Percentiles rank a stretch among this genome's conserved stretches.
Evolutionary conservation across 148 eudicot genomes (phyloP).

Genomic region (Cornus florida): DNA sequence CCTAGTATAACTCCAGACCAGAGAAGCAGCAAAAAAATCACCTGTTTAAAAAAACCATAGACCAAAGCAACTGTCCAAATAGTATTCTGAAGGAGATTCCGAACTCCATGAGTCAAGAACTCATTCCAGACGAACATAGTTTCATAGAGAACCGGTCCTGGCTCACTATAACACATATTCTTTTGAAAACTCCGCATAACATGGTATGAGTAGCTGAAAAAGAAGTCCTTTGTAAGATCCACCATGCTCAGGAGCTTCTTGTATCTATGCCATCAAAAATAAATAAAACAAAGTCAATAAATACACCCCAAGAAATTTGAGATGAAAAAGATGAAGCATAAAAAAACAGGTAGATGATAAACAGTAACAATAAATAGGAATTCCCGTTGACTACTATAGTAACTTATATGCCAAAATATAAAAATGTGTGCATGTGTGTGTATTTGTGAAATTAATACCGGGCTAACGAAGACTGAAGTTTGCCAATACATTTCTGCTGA

Average conservation of each 20-base stretch:
- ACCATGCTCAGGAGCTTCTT: constrained; percentile 90
- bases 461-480: neutral
- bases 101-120: constrained; percentile 72
- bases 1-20: neutral
- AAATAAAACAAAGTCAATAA: constrained; percentile 5
- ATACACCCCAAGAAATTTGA: neutral
- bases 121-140: constrained; percentile 99
- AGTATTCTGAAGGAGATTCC: constrained; percentile 66
- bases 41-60: constrained; percentile 91
- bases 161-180: constrained; percentile 50
- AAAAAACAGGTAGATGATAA: neutral
- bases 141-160: constrained; percentile 55
- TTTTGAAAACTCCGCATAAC: constrained; percentile 91
- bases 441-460: neutral
- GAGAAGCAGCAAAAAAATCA: constrained; percentile 20
- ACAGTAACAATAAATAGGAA: neutral
- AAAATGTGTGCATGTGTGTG: no score
- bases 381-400: neutral
- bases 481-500: neutral
- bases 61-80: constrained; percentile 92
- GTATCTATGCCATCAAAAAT: constrained; percentile 50
- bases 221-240: constrained; percentile 98
- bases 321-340: constrained; percentile 5
- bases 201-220: constrained; percentile 88
- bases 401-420: neutral